Base-by-base conservation (phyloP, 306 rosid species). In the Quercus engelmannii region DNA sequence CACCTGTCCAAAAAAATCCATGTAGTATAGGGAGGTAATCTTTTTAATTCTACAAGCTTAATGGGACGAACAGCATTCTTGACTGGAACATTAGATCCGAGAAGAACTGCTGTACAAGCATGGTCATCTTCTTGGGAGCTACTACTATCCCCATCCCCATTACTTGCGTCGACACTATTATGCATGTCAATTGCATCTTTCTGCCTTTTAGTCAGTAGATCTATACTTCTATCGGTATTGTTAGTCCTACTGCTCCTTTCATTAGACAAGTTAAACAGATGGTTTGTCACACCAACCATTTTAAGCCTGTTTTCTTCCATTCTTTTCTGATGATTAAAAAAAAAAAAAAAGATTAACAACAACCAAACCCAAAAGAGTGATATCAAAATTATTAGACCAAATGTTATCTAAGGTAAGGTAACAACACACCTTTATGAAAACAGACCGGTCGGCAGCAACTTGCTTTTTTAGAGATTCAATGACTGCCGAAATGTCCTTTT, bases 1-100 rank as follows among this genome's bases (percentile, higher is more conserved):
- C 58, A 96, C 99, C 99, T 96, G 90, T 93, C 97, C 84, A 96
- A 89, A 85, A 96, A 93, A 78, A 93, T 90, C 99, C 99, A 96
- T 26, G 99, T 90, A 63, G 99, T 96, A 87, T 96, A 96, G 78
- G 98, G 94, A 73, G 99, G 97, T 80, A 96, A 78, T 90, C 89
- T 88, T 87, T 87, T 93, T 12, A 87, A 83, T 90, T 93, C 99
- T 4, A 91, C 83, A 65, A 96, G 88, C 87, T 93, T 96, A 64
- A 91, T 87, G 75, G 99, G 98, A 73, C 97, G 98, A 76, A 93
- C 97, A 74, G 96, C 92, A 86, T 90, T 96, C 90, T 91, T 93
- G 63, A 89, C 92, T 46, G 99, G 88, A 79, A 93, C 94, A 86
- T 91, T 93, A 79, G 93, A 90, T 76, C 97, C 99, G 58, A 96